These are phyloP conservation scores for Solanum sitiens DNA, from an alignment of 257 asterid genomes.

Conservation along the genomic window DNA sequence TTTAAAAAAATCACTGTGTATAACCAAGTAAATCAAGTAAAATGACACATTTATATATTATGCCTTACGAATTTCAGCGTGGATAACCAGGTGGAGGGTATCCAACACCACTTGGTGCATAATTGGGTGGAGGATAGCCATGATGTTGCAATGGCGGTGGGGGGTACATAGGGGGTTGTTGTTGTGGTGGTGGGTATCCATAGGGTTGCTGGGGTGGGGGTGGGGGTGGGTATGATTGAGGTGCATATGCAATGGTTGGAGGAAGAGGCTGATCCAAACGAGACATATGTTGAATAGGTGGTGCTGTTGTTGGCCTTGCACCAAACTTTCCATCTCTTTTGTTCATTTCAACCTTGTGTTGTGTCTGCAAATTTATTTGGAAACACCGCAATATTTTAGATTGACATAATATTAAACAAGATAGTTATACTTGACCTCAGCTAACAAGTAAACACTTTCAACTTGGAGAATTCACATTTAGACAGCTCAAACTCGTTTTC, in stretches of 20 bases:
- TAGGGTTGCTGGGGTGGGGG: neutral
- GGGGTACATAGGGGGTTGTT: neutral
- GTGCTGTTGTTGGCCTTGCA: conserved; percentile 12
- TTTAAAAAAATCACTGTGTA: no score
- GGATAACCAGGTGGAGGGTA: conserved; percentile 1
- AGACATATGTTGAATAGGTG: conserved; percentile 27
- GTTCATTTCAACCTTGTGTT: conserved; percentile 32
- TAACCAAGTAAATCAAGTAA: no score
- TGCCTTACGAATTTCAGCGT: neutral
- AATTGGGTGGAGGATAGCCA: conserved; percentile 10
- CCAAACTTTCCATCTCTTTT: conserved; percentile 31
- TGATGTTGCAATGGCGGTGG: neutral
- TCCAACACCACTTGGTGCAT: neutral
- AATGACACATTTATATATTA: no score
- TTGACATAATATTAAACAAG: neutral
- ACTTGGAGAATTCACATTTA: neutral
- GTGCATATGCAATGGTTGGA: conserved; percentile 19
- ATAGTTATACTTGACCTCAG: no score
- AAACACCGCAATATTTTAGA: neutral
- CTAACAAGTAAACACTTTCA: neutral
- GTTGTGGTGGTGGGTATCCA: neutral
- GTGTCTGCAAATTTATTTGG: conserved; percentile 17
- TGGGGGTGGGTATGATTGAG: conserved; percentile 1
- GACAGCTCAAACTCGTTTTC: neutral
- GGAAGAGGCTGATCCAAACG: conserved; percentile 24